Base-by-base conservation (phyloP, 208 protist genomes). In the Trypanosoma caninum region DNA sequence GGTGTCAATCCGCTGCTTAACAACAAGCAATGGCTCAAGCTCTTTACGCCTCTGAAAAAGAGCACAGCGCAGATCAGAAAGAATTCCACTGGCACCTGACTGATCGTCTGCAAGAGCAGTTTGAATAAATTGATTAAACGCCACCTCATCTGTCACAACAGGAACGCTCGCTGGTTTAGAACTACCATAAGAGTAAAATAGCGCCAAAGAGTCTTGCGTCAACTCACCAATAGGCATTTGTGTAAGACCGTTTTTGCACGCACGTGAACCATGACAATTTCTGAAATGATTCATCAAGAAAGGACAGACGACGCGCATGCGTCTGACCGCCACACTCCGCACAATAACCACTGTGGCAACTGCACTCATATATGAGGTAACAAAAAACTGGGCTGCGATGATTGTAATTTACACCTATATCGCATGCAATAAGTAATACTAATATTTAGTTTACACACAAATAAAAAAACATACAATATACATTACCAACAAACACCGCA, bases 1-100 rank as follows among this genome's bases (percentile, higher is more conserved):
- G n/a, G 30, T 23, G 48, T 93, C 83, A 30, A 90, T 71, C 13
- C 56, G 58, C 25, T 61, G 27, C 55, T 80, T 78, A 44, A 45
- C 57, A 10, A 41, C 65, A 3, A 74, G 50, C 57, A 77, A 18
- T 16, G 47, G 60, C 18, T 42, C 60, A 18, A 69, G 53, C 50
- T 80, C 74, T 3, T 62, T 46, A 20, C 72, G 56, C 20, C 58
- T 54, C 13, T 63, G 13, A 14, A 37, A 28, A 33, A 82, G 50
- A 13, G 69, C 31, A 11, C 56, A 14, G 16, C 65, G 53, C 55
- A 84, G 59, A 46, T 80, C 69, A 37, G 71, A 61, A 2, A 75
- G 65, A 69, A 72, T 55, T 11, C n/a, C 7, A 46, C 56, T 62
- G 27, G 33, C 44, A 14, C 63, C 54, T 20, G 8, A 1, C 3